Conservation (phyloP, 805 yeast genomes). For the Kuraishia capsulata region DNA sequence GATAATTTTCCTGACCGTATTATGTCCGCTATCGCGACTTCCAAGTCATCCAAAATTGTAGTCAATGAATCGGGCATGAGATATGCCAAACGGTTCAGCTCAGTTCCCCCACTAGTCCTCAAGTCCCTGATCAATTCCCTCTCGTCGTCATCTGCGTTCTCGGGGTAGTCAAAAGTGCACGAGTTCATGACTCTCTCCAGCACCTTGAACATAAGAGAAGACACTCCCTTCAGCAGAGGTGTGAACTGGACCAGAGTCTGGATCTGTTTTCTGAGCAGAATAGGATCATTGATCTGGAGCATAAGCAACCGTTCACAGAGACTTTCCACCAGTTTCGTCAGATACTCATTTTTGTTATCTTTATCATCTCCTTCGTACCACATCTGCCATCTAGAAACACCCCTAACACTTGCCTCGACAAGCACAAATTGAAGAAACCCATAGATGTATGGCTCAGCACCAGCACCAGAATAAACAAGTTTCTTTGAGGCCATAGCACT, state of each 20-base stretch:
- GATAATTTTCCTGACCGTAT: conserved; percentile 62
- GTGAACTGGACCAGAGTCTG: conserved; percentile 93
- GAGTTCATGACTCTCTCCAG: conserved; percentile 80
- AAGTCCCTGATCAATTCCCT: conserved; percentile 78
- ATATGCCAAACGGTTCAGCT: conserved; percentile 85
- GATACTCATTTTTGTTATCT: conserved; percentile 40
- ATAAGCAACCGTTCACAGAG: conserved; percentile 69
- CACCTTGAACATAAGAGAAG: conserved; percentile 68
- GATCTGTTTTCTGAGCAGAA: conserved; percentile 72
- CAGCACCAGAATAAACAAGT: conserved; percentile 45
- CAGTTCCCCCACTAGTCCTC: conserved; percentile 90
- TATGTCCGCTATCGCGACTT: conserved; percentile 67
- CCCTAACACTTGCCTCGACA: conserved; percentile 84
- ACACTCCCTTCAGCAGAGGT: conserved; percentile 74
- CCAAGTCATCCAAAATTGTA: conserved; percentile 73
- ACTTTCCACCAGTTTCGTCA: conserved; percentile 49
- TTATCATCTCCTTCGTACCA: conserved; percentile 67
- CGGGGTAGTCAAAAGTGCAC: conserved; percentile 75
- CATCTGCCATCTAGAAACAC: conserved; percentile 90
- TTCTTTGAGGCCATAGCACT: conserved; percentile 46
- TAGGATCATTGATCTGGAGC: conserved; percentile 71
- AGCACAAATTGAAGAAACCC: conserved; percentile 79
- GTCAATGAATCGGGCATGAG: conserved; percentile 88
- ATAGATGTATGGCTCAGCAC: conserved; percentile 58
- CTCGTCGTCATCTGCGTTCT: conserved; percentile 56